Evolutionary conservation across 2,329 filamentous ascomycete genomes (phyloP).

Genomic region (Dactylella cylindrospora): DNA sequence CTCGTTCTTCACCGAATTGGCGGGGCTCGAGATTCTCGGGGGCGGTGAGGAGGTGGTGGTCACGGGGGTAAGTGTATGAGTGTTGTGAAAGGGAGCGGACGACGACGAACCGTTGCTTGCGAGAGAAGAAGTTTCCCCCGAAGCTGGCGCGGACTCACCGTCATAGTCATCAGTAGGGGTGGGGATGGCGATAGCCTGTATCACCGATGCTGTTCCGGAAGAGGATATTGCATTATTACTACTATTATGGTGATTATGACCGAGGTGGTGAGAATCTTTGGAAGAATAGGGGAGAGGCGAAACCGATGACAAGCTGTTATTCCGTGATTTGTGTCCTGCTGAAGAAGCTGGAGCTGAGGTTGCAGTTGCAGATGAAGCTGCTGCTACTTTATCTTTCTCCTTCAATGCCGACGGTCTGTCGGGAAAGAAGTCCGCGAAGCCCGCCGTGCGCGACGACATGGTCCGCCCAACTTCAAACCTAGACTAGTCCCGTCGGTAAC

Average conservation of each 20-base stretch:
- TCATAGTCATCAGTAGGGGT: conserved; percentile 43
- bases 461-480: conserved; percentile 48
- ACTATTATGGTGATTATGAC: neutral
- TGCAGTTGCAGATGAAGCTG: conserved; percentile 50
- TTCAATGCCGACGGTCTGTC: conserved; percentile 67
- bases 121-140: conserved; percentile 39
- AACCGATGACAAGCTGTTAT: conserved; percentile 62
- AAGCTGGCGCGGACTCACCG: conserved; percentile 24
- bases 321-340: conserved; percentile 62
- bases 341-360: conserved; percentile 1
- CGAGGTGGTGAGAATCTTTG: conserved; percentile 44
- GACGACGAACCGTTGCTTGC: conserved; percentile 40
- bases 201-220: conserved; percentile 17
- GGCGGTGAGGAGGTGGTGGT: conserved; percentile 42
- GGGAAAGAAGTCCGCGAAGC: conserved; percentile 84
- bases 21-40: conserved; percentile 35
- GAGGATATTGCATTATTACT: neutral
- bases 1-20: conserved; percentile 36
- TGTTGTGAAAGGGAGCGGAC: conserved; percentile 31
- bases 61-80: conserved; percentile 41
- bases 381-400: conserved; percentile 44
- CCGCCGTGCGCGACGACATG: conserved; percentile 56
- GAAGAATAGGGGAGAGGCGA: conserved; percentile 49
- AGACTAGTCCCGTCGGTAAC: conserved; percentile 27
- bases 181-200: conserved; percentile 41